These are phyloP conservation scores for Nepenthes alata DNA, from an alignment of 179 eudicot species.

Conservation along the genomic window DNA sequence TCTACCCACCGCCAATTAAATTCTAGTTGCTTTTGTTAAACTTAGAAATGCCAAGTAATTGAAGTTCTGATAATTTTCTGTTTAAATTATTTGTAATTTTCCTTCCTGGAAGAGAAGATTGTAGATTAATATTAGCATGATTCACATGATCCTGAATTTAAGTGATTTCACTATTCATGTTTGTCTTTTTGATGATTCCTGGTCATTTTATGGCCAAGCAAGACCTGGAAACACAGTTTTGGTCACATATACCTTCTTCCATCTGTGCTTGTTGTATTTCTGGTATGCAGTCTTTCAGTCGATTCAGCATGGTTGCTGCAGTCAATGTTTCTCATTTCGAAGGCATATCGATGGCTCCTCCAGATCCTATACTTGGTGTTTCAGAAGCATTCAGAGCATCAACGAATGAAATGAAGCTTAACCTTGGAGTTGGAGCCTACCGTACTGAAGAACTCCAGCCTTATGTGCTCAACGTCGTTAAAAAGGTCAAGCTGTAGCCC, in stretches of 20 bases:
- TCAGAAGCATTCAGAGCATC: slow-evolving; percentile 94
- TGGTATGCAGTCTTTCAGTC: slow-evolving; percentile 38
- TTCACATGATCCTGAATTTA: too few species aligned
- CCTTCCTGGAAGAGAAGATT: too few species aligned
- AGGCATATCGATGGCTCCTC: slow-evolving; percentile 91
- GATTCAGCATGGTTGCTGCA: slow-evolving; percentile 61
- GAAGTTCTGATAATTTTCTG: too few species aligned
- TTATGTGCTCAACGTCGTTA: slow-evolving; percentile 83
- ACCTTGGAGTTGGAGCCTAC: slow-evolving; percentile 97
- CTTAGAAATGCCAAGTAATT: too few species aligned
- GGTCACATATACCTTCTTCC: neutral
- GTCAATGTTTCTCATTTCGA: slow-evolving; percentile 64
- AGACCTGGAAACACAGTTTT: too few species aligned
- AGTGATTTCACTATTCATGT: too few species aligned
- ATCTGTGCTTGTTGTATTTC: slow-evolving; percentile 1
- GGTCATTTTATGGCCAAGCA: too few species aligned
- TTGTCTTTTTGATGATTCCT: too few species aligned
- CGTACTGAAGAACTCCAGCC: slow-evolving; percentile 98
- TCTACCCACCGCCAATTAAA: too few species aligned
- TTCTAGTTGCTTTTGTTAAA: too few species aligned
- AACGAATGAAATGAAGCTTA: slow-evolving; percentile 72
- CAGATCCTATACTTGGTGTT: slow-evolving; percentile 97
- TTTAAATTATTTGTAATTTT: too few species aligned
- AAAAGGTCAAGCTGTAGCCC: slow-evolving; percentile 38
- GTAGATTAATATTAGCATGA: too few species aligned